Evolutionary conservation across 225 moss, liverwort and hornwort genomes (phyloP).

Genomic region (Climacium dendroides): DNA sequence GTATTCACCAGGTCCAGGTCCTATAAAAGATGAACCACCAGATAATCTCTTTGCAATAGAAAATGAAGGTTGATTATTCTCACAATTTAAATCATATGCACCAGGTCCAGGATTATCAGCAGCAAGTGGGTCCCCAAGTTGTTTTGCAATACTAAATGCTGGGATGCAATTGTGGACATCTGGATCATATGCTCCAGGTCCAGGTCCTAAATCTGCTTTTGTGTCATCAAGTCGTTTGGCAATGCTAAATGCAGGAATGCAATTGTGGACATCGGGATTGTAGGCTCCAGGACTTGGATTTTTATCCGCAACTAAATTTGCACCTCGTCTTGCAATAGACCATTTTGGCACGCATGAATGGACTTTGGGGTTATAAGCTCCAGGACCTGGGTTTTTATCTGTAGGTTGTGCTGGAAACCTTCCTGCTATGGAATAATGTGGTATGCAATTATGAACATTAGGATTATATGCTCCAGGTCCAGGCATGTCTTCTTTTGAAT

Average conservation of each 20-base stretch:
- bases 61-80: background rate
- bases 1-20: slow-evolving; percentile 47
- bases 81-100: background rate
- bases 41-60: background rate
- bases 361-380: background rate
- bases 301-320: background rate
- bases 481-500: slow-evolving; percentile 13
- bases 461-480: slow-evolving; percentile 59
- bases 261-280: background rate
- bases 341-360: slow-evolving; percentile 9
- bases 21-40: background rate
- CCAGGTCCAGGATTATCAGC: slow-evolving; percentile 14
- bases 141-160: slow-evolving; percentile 15
- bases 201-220: background rate
- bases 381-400: slow-evolving; percentile 1
- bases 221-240: slow-evolving; percentile 11
- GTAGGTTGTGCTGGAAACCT: background rate
- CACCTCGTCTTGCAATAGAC: background rate
- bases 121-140: background rate
- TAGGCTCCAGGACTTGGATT: slow-evolving; percentile 15
- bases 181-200: slow-evolving; percentile 29
- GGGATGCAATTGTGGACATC: slow-evolving; percentile 14
- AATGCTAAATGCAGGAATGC: slow-evolving; percentile 27
- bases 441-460: background rate
- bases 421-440: background rate